A percentile compares a stretch with the other conserved stretches of the same genome.
Conservation (phyloP, 2,329 filamentous ascomycete genomes). For the Calonectria hawksworthii region DNA sequence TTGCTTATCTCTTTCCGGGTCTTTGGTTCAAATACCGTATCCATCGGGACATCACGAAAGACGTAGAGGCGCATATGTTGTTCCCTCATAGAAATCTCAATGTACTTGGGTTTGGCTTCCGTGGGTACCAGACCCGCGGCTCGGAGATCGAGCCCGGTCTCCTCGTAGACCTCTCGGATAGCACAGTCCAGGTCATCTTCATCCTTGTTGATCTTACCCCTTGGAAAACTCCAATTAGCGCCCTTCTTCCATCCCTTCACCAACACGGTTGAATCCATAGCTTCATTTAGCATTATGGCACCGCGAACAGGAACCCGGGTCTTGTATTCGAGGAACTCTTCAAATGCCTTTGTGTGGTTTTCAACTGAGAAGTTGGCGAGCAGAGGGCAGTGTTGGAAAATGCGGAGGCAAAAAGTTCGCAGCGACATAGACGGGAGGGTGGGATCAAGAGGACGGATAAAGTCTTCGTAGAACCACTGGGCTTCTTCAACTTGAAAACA, state of each 20-base stretch:
- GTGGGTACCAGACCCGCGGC: slow-evolving; percentile 82
- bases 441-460: slow-evolving; percentile 91
- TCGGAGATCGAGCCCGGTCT: slow-evolving; percentile 90
- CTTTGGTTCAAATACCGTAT: slow-evolving; percentile 88
- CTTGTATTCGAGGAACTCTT: slow-evolving; percentile 95
- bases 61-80: slow-evolving; percentile 95
- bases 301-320: slow-evolving; percentile 93
- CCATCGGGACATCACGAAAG: slow-evolving; percentile 88
- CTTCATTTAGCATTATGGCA: slow-evolving; percentile 90
- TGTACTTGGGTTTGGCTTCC: slow-evolving; percentile 81
- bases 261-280: slow-evolving; percentile 94
- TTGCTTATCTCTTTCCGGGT: slow-evolving; percentile 98
- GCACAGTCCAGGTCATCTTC: slow-evolving; percentile 96
- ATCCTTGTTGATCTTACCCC: slow-evolving; percentile 98
- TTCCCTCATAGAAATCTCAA: slow-evolving; percentile 90
- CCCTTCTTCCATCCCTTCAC: slow-evolving; percentile 99
- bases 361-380: slow-evolving; percentile 84
- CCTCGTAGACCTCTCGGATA: slow-evolving; percentile 93
- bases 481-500: slow-evolving; percentile 99
- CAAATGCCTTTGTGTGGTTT: slow-evolving; percentile 86
- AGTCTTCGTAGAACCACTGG: slow-evolving; percentile 99
- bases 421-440: slow-evolving; percentile 87
- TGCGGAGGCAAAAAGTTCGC: slow-evolving; percentile 86
- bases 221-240: slow-evolving; percentile 95
- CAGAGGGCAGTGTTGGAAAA: slow-evolving; percentile 94